Evolutionary conservation across 352 stramenopile genomes (phyloP).

Genomic region (Peronospora farinosa): DNA sequence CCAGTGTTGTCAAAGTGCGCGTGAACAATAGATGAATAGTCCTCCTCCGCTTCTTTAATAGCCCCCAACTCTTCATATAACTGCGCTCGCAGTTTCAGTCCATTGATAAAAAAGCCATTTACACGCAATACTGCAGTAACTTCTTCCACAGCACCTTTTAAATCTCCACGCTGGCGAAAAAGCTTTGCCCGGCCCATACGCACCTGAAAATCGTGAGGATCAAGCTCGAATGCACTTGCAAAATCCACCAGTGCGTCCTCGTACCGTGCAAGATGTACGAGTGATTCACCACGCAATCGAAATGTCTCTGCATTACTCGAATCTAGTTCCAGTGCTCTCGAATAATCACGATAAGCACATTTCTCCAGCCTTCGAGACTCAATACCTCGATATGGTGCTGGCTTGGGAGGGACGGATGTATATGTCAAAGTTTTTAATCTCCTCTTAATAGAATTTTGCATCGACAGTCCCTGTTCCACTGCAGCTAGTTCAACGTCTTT

Average conservation of each 20-base stretch:
- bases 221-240: slow-evolving; percentile 32
- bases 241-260: slow-evolving; percentile 58
- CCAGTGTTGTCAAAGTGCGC: slow-evolving; percentile 44
- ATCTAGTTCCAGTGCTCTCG: slow-evolving; percentile 42
- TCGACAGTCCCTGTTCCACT: slow-evolving; percentile 38
- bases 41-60: slow-evolving; percentile 34
- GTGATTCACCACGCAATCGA: slow-evolving; percentile 40
- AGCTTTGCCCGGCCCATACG: slow-evolving; percentile 52
- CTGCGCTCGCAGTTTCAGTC: slow-evolving; percentile 50
- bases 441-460: slow-evolving; percentile 2
- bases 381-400: slow-evolving; percentile 26
- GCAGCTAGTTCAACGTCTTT: slow-evolving; percentile 44
- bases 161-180: slow-evolving; percentile 38
- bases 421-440: slow-evolving; percentile 10
- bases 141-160: slow-evolving; percentile 40
- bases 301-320: slow-evolving; percentile 38
- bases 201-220: slow-evolving; percentile 55
- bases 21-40: slow-evolving; percentile 71
- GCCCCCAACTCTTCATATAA: slow-evolving; percentile 43
- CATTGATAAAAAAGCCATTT: slow-evolving; percentile 73
- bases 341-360: slow-evolving; percentile 59
- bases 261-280: slow-evolving; percentile 39
- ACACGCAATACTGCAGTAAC: slow-evolving; percentile 46
- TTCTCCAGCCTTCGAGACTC: slow-evolving; percentile 39
- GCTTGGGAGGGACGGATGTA: slow-evolving; percentile 15